These are phyloP conservation scores for Penicillium paxilli DNA, from an alignment of 495 filamentous ascomycete species.

Conservation along the genomic window DNA sequence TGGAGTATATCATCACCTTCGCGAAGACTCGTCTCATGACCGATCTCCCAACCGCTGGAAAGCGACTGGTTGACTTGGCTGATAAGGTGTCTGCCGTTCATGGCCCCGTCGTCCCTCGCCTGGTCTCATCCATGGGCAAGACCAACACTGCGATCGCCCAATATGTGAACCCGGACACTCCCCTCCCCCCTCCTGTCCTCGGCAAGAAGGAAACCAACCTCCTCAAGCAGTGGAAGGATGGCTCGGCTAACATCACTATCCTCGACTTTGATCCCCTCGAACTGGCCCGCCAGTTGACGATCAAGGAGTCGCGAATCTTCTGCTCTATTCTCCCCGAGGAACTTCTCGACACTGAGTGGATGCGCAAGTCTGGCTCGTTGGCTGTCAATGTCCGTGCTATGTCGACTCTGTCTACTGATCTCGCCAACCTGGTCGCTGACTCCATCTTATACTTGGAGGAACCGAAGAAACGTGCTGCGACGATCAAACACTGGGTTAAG, in stretches of 20 bases:
- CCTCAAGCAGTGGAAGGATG: slow-evolving; percentile 72
- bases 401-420: slow-evolving; percentile 87
- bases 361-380: slow-evolving; percentile 72
- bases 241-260: slow-evolving; percentile 69
- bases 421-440: slow-evolving; percentile 93
- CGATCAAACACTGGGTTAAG: slow-evolving; percentile 99
- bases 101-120: slow-evolving; percentile 78
- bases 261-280: slow-evolving; percentile 93
- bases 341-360: slow-evolving; percentile 92
- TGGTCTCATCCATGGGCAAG: slow-evolving; percentile 88
- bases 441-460: slow-evolving; percentile 86
- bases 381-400: slow-evolving; percentile 94
- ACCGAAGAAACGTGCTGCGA: slow-evolving; percentile 82
- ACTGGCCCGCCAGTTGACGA: slow-evolving; percentile 87
- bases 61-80: slow-evolving; percentile 73
- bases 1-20: slow-evolving; percentile 75
- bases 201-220: slow-evolving; percentile 73
- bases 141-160: slow-evolving; percentile 70
- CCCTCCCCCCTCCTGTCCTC: slow-evolving; percentile 67
- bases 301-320: slow-evolving; percentile 92
- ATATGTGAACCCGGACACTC: slow-evolving; percentile 67
- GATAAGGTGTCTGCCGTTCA: slow-evolving; percentile 77
- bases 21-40: slow-evolving; percentile 68
- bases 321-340: slow-evolving; percentile 92
- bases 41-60: slow-evolving; percentile 73